Base-by-base conservation (phyloP, 2,329 filamentous ascomycete genomes). In the Chaetoscypha palmicola region DNA sequence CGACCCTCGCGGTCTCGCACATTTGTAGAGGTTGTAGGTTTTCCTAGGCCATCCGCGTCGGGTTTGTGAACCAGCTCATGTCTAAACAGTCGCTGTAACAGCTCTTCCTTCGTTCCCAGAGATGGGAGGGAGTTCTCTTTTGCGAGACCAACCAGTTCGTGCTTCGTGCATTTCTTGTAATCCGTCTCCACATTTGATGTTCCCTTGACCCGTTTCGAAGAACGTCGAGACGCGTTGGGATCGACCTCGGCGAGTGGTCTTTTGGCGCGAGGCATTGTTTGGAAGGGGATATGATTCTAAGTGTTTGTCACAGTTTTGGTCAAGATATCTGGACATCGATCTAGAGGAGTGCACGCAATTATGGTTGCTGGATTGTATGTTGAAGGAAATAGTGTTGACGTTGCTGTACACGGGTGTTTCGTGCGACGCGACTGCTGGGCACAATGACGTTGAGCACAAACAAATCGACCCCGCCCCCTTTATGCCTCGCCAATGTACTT, bases 251-350 rank as follows among this genome's bases (percentile, higher is more conserved):
- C 39, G 24, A 52, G 26, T 5, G 40, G 42, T 22, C 47, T 33
- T 23, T 52, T 52, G 39, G 42, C 34, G 21, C 50, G 47, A 31
- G 45, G 45, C 50, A 52, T 52, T 9, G 31, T 33, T 23, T 10
- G 23, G 7, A 1, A 14, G n/a, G 1, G 8, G 11, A 14, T 28
- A 9, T n/a, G 1, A 14, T 24, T 12, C 17, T 38, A 4, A 10
- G 2, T 17, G 22, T 28, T 28, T 28, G 24, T 7, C 24, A 28
- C 24, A 28, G 12, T 28, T 7, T n/a, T n/a, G n/a, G n/a, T n/a
- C n/a, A n/a, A n/a, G n/a, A n/a, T n/a, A n/a, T n/a, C n/a, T n/a
- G n/a, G n/a, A 28, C 12, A 8, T 28, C n/a, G n/a, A n/a, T n/a
- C n/a, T n/a, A n/a, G n/a, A n/a, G n/a, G n/a, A n/a, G n/a, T n/a